Evolutionary conservation across 129 eudicot genomes (phyloP).

Genomic region (Flaveria linearis): DNA sequence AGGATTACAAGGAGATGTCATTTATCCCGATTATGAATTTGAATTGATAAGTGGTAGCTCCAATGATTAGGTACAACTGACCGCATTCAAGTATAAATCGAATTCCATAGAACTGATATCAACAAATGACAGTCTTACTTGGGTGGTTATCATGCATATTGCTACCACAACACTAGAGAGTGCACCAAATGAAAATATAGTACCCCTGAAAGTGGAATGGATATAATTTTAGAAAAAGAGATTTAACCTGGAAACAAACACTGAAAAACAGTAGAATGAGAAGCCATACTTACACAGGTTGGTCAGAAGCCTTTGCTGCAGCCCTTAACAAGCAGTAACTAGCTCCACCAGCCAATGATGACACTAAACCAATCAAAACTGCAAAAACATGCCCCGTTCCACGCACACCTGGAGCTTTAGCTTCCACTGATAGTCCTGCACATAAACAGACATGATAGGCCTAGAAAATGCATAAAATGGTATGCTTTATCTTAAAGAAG

Average conservation of each 20-base stretch:
- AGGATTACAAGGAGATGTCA: neutral
- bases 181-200: constrained; percentile 58
- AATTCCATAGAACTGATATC: neutral
- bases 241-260: neutral
- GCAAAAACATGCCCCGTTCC: constrained; percentile 48
- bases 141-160: constrained; percentile 51
- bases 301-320: constrained; percentile 77
- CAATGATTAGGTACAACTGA: neutral
- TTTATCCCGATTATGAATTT: constrained; percentile 9
- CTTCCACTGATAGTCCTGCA: constrained; percentile 41
- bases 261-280: constrained; percentile 3
- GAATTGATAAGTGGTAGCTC: constrained; percentile 20
- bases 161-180: constrained; percentile 58
- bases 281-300: constrained; percentile 62
- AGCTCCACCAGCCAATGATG: constrained; percentile 63
- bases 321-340: constrained; percentile 66
- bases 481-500: neutral
- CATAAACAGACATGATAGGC: constrained; percentile 2
- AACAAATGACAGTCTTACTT: constrained; percentile 45
- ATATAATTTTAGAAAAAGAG: neutral
- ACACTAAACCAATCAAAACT: constrained; percentile 53
- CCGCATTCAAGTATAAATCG: neutral
- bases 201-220: constrained; percentile 48
- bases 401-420: constrained; percentile 30
- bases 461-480: neutral